Percentiles rank a stretch among this genome's conserved stretches.
These are phyloP conservation scores for Solanum boliviense DNA, from an alignment of 257 asterid species.

Conservation along the genomic window DNA sequence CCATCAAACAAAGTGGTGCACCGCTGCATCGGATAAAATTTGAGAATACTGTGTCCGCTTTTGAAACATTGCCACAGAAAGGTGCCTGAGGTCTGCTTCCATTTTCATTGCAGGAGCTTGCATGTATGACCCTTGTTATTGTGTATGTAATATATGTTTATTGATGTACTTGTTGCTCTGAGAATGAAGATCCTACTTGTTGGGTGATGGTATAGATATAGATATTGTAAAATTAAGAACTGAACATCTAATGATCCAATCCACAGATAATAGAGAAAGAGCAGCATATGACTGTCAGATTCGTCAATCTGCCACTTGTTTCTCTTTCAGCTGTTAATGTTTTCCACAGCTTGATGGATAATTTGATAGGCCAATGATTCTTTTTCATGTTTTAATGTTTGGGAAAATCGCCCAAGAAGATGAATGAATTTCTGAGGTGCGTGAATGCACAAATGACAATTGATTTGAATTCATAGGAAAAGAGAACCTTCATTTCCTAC, in stretches of 20 bases:
- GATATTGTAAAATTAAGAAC: background rate
- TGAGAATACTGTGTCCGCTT: slow-evolving; percentile 89
- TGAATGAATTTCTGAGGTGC: background rate
- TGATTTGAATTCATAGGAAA: background rate
- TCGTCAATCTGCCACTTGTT: background rate
- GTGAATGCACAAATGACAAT: background rate
- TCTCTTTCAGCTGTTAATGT: background rate
- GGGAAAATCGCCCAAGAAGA: background rate
- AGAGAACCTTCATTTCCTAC: background rate
- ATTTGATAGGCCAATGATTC: background rate
- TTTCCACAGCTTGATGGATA: background rate
- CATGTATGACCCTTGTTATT: background rate
- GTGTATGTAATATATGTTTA: background rate
- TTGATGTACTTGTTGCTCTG: background rate
- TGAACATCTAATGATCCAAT: background rate
- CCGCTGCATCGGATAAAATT: slow-evolving; percentile 82
- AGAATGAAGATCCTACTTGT: background rate
- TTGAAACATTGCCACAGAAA: slow-evolving; percentile 92
- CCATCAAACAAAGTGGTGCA: slow-evolving; percentile 90
- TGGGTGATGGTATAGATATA: background rate
- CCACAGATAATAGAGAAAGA: background rate
- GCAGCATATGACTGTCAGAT: background rate
- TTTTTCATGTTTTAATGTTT: background rate
- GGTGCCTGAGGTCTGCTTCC: slow-evolving; percentile 38
- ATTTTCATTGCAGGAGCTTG: background rate